Percentiles rank a stretch among this genome's conserved stretches.
Conservation (phyloP, 108 stramenopile species). For the Pseudonitzschia pungens region DNA sequence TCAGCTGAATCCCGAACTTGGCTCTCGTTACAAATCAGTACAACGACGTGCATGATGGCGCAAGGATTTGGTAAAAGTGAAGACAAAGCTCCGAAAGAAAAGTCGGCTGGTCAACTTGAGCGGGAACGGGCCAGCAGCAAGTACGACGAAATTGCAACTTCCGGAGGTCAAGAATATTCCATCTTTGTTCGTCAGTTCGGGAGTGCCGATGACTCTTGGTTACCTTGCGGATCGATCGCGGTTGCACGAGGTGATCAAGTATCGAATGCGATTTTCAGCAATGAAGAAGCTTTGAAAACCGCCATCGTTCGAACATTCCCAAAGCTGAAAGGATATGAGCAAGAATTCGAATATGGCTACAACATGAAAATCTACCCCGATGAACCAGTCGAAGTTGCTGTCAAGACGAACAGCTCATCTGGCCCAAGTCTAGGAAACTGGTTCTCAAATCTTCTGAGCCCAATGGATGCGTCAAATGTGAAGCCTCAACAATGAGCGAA, state of each 20-base stretch:
- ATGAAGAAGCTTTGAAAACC: conserved; percentile 61
- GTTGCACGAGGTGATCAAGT: conserved; percentile 84
- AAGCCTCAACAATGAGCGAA: neutral
- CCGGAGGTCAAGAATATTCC: conserved; percentile 85
- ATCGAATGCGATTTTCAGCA: conserved; percentile 75
- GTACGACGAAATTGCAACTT: conserved; percentile 77
- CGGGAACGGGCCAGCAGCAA: conserved; percentile 62
- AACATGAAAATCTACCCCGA: conserved; percentile 88
- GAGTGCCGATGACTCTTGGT: conserved; percentile 72
- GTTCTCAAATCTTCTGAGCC: conserved; percentile 74
- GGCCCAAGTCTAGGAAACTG: conserved; percentile 82
- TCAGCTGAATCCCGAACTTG: neutral
- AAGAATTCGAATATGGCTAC: conserved; percentile 86
- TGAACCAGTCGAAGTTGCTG: conserved; percentile 83
- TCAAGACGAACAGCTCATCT: conserved; percentile 33
- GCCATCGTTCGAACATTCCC: conserved; percentile 74
- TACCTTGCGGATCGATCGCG: conserved; percentile 78
- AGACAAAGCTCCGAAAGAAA: conserved; percentile 44
- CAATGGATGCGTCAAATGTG: conserved; percentile 61
- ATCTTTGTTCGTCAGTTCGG: conserved; percentile 88
- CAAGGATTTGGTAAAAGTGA: conserved; percentile 61
- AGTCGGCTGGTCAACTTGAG: conserved; percentile 68
- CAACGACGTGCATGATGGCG: conserved; percentile 22
- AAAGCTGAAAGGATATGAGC: conserved; percentile 64
- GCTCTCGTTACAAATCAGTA: neutral